These are phyloP conservation scores for Priceomyces melissophilus DNA, from an alignment of 805 yeast genomes.

Conservation along the genomic window DNA sequence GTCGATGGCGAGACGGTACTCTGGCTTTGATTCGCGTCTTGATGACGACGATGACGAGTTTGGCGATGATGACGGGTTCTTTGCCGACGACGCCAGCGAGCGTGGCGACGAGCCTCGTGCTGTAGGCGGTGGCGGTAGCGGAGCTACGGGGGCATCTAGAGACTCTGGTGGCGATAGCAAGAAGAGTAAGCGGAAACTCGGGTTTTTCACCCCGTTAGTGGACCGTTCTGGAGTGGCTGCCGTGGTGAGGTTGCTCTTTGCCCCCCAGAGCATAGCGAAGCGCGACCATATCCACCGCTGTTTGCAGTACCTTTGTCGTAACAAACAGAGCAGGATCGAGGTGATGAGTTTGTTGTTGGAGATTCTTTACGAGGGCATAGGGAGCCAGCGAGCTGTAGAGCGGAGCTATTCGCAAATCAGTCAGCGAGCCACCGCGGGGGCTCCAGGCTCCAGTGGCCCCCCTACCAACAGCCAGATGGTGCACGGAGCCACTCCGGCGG, in stretches of 20 bases:
- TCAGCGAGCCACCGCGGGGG: conserved; percentile 36
- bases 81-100: conserved; percentile 1
- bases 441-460: conserved; percentile 6
- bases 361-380: conserved; percentile 72
- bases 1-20: conserved; percentile 39
- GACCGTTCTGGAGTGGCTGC: conserved; percentile 78
- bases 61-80: conserved; percentile 9
- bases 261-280: conserved; percentile 63
- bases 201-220: conserved; percentile 60
- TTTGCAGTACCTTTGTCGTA: conserved; percentile 63
- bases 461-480: conserved; percentile 4
- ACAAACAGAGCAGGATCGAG: conserved; percentile 76
- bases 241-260: conserved; percentile 63
- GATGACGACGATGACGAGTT: conserved; percentile 18
- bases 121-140: conserved; percentile 4
- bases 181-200: conserved; percentile 11
- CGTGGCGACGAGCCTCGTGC: background rate
- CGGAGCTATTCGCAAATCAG: conserved; percentile 57
- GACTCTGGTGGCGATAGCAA: no score
- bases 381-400: conserved; percentile 58
- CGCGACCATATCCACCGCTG: conserved; percentile 65
- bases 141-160: no score
- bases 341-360: conserved; percentile 64
- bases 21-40: conserved; percentile 18
- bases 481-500: conserved; percentile 62